Conservation (phyloP, 2,329 filamentous ascomycete species). For the Fusarium denticulatum region DNA sequence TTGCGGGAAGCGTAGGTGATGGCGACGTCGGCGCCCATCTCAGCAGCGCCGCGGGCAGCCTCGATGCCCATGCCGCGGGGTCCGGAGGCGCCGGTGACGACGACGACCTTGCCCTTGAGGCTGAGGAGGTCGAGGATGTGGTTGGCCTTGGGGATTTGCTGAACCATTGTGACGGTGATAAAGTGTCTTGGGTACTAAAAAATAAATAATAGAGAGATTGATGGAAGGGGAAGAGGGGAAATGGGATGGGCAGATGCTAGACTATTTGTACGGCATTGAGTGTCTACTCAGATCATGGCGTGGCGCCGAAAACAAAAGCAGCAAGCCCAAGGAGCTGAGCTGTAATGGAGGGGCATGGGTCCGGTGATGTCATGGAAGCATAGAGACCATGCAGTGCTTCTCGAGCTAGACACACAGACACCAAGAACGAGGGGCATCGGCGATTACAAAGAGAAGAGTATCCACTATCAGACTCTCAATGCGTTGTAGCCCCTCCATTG, state of each 20-base stretch:
- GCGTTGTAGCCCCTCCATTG: conserved; percentile 11
- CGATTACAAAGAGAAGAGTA: conserved; percentile 17
- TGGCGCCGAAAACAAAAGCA: conserved; percentile 21
- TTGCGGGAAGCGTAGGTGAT: conserved; percentile 79
- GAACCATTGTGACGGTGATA: conserved; percentile 58
- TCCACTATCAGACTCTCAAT: neutral
- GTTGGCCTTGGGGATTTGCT: conserved; percentile 64
- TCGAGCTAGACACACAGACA: neutral
- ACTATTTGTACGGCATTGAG: conserved; percentile 24
- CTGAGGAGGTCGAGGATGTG: conserved; percentile 74
- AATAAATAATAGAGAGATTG: neutral
- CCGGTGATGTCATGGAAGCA: conserved; percentile 42
- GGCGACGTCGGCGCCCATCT: conserved; percentile 76
- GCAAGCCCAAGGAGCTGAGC: conserved; percentile 2
- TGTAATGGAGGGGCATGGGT: conserved; percentile 32
- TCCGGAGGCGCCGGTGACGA: conserved; percentile 75
- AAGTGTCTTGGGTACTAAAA: neutral
- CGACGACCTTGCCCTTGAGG: conserved; percentile 76
- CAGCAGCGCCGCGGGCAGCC: conserved; percentile 74
- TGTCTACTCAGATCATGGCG: conserved; percentile 9
- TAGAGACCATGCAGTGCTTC: neutral
- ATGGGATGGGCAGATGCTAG: conserved; percentile 2
- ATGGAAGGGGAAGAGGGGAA: neutral
- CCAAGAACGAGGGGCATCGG: conserved; percentile 11
- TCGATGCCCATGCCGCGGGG: conserved; percentile 77